Evolutionary conservation across 2,329 filamentous ascomycete genomes (phyloP), one percentile per base, ranked within the genome.

Genomic region (Colletotrichum eleusines): DNA sequence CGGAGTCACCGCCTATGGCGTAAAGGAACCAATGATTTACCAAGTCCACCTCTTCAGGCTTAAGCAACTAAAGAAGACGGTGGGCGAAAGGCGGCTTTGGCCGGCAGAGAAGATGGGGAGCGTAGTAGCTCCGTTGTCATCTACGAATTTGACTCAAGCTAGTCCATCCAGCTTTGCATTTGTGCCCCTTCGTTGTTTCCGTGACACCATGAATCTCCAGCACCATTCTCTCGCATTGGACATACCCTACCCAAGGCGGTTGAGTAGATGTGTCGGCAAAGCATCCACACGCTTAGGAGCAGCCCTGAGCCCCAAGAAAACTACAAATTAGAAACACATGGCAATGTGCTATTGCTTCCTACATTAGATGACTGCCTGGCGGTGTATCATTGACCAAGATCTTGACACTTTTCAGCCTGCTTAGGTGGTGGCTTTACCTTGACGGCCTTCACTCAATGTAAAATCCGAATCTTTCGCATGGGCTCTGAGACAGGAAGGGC

Each of bases 81-180:
- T 42, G 59, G 44, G 18, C 46, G 12, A 48, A 66, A 14, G 38
- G 33, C 16, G 55, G 59, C 55, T 50, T 44, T 20, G n/a, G 20
- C 38, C 38, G 44, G 51, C 28, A 14, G 44, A 38, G 54, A 55
- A 51, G 55, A 71, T 53, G 46, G 60, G 44, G 60, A 42, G 55
- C 40, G 51, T 40, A 46, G 31, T 64, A 55, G 59, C 58, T 63
- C 62, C 57, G 28, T 63, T 67, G 62, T 71, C 53, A 48, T 67
- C 62, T 51, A 53, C 54, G 35, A 71, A 62, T 65, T 70, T 71
- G 62, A 71, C 63, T 66, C 53, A 40, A 71, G 20, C 53, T 33
- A 33, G 68, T 58, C 46, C 59, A 54, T 3, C 31, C n/a, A n/a
- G 40, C 57, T 53, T 44, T 20, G 5, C 46, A 40, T 40, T 31